Base-by-base conservation (phyloP, 2,329 filamentous ascomycete species). In the Aspergillus neoniger region DNA sequence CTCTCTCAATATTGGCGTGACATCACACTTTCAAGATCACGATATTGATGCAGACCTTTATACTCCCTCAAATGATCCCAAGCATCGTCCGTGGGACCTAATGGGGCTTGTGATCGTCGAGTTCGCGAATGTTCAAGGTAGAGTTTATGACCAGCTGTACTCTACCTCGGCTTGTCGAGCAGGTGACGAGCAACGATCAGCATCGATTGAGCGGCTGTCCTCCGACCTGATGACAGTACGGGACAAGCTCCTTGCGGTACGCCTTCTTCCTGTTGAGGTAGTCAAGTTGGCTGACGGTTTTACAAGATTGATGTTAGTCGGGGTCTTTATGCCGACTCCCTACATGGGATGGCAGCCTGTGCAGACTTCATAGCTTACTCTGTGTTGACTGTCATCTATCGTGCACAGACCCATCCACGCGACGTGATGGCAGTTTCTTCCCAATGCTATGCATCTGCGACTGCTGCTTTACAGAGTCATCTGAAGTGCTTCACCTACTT, bases 11-110 rank as follows among this genome's bases (percentile, higher is more conserved):
- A 58, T 71, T 5, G 69, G 69, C 3, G 55, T 69, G 19, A 64
- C 63, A 2, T 69, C 69, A 1, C 67, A 69, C 39, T 67, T 71
- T 19, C 68, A 70, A n/a, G 68, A 71, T 38, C 67, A 71, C 47
- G 69, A 71, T 28, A 69, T 71, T 15, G 69, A 71, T 39, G 59
- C 65, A 1, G 65, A 65, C 3, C 52, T 65, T 0, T 69, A 69
- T 41, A 57, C 52, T 0, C 64, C 67, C 1, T 70, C 68, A 0
- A 28, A 57, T 4, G 59, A 71, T 17, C 60, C 65, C 2, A 60
- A 58, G 14, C 59, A 65, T 15, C 58, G 55, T 4, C 62, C 69
- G 1, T 71, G 69, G 69, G 69, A 71, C 44, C 44, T 69, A 23
- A 69, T 70, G 57, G 62, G 63, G 3, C 59, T 71, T 9, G 64